These are phyloP conservation scores for Pythium coloratum DNA, from an alignment of 352 stramenopile species.

Conservation along the genomic window DNA sequence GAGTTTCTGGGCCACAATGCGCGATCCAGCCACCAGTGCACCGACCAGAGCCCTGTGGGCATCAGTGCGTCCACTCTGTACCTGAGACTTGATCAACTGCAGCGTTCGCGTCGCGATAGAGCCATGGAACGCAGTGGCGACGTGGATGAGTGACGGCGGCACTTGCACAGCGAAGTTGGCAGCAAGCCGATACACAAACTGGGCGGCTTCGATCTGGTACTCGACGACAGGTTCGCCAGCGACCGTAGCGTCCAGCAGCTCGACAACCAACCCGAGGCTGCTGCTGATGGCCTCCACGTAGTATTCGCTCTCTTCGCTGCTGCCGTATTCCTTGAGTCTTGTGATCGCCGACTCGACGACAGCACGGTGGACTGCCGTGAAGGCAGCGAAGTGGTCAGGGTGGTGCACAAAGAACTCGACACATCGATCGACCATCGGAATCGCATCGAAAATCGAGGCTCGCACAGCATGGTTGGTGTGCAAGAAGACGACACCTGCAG, in stretches of 20 bases:
- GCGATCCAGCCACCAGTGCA: conserved; percentile 11
- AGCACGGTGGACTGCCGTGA: conserved; percentile 22
- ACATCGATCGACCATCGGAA: conserved; percentile 25
- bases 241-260: conserved; percentile 16
- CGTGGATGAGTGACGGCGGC: conserved; percentile 16
- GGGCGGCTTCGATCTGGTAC: conserved; percentile 16
- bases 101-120: neutral
- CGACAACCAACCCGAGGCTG: conserved; percentile 10
- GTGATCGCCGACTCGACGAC: conserved; percentile 23
- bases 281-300: conserved; percentile 19
- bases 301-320: conserved; percentile 24
- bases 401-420: conserved; percentile 24
- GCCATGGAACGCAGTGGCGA: conserved; percentile 13
- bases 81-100: conserved; percentile 1
- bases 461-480: conserved; percentile 1
- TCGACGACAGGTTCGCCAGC: conserved; percentile 9
- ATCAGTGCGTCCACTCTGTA: neutral
- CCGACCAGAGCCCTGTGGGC: neutral
- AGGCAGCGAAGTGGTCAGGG: conserved; percentile 12
- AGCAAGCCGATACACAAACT: conserved; percentile 20
- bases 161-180: conserved; percentile 8
- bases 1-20: conserved; percentile 15
- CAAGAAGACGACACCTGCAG: conserved; percentile 25
- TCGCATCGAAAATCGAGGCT: conserved; percentile 14
- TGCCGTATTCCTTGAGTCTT: conserved; percentile 6